Percentiles rank a stretch among this genome's conserved stretches.
These are phyloP conservation scores for Neoboletus magnificus DNA, from an alignment of 768 basidiomycete species.

Conservation along the genomic window DNA sequence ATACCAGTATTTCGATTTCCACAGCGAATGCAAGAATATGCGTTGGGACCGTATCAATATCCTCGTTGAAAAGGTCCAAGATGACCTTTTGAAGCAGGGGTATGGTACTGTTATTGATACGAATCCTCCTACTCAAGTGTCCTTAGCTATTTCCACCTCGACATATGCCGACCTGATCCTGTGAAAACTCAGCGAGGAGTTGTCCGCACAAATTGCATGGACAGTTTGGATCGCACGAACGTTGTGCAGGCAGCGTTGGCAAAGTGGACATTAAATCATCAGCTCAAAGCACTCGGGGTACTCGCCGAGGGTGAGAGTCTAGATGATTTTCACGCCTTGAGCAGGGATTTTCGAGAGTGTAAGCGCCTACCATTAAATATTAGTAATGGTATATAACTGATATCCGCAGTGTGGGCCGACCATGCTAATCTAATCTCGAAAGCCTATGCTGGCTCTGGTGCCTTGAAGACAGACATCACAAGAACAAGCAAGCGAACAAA, in stretches of 20 bases:
- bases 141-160: slow-evolving; percentile 74
- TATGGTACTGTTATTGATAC: slow-evolving; percentile 23
- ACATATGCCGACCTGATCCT: slow-evolving; percentile 44
- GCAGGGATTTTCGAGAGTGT: slow-evolving; percentile 87
- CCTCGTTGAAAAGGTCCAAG: slow-evolving; percentile 71
- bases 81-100: slow-evolving; percentile 70
- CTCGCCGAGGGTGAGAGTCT: slow-evolving; percentile 67
- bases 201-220: slow-evolving; percentile 97
- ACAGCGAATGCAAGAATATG: slow-evolving; percentile 91
- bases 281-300: slow-evolving; percentile 72
- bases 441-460: slow-evolving; percentile 94
- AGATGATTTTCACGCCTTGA: slow-evolving; percentile 78
- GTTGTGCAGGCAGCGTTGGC: slow-evolving; percentile 92
- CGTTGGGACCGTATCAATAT: slow-evolving; percentile 90
- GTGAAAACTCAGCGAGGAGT: slow-evolving; percentile 67
- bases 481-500: slow-evolving; percentile 86
- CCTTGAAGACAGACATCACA: slow-evolving; percentile 95
- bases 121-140: slow-evolving; percentile 4
- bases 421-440: slow-evolving; percentile 88
- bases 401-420: slow-evolving; percentile 86
- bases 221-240: slow-evolving; percentile 93
- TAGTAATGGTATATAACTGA: slow-evolving; percentile 7
- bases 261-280: slow-evolving; percentile 76
- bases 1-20: slow-evolving; percentile 98
- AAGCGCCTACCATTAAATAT: slow-evolving; percentile 26